A percentile compares a stretch with the other conserved stretches of the same genome.
Evolutionary conservation across 345 rosid genomes (phyloP).

Genomic region (Boechera stricta): DNA sequence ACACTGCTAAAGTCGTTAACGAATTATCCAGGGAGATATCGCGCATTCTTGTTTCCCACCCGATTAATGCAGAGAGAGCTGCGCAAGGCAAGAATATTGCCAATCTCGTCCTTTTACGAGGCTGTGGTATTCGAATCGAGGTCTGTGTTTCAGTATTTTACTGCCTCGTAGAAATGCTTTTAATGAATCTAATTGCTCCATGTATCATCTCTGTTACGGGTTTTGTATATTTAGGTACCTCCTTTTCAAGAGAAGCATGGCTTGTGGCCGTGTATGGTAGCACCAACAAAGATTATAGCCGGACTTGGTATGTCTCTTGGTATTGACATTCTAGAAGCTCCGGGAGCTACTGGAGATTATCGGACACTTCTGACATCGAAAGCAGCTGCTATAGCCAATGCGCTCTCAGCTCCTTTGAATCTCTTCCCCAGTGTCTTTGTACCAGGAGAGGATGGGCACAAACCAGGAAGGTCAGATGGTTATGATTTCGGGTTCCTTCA

Average conservation of each 20-base stretch:
- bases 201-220: background rate
- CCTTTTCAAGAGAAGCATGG: slow-evolving; percentile 78
- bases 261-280: slow-evolving; percentile 95
- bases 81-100: slow-evolving; percentile 88
- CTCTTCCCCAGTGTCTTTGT: slow-evolving; percentile 73
- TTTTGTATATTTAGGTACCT: slow-evolving; percentile 59
- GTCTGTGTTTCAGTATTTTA: slow-evolving; percentile 44
- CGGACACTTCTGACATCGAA: slow-evolving; percentile 86
- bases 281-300: slow-evolving; percentile 95
- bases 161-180: background rate
- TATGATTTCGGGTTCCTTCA: slow-evolving; percentile 96
- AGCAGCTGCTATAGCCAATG: slow-evolving; percentile 75
- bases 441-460: slow-evolving; percentile 84
- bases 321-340: slow-evolving; percentile 92
- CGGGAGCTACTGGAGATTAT: slow-evolving; percentile 95
- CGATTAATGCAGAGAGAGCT: slow-evolving; percentile 68
- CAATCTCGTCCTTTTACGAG: slow-evolving; percentile 85
- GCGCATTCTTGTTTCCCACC: slow-evolving; percentile 69
- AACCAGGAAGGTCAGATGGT: slow-evolving; percentile 76
- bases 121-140: slow-evolving; percentile 96
- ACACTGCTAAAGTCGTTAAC: slow-evolving; percentile 81
- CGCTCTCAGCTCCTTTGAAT: slow-evolving; percentile 74
- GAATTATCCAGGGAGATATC: slow-evolving; percentile 83
- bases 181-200: background rate
- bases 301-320: slow-evolving; percentile 90